Evolutionary conservation across 106 monocot genomes (phyloP).

Genomic region (Dendrobium huoshanense): DNA sequence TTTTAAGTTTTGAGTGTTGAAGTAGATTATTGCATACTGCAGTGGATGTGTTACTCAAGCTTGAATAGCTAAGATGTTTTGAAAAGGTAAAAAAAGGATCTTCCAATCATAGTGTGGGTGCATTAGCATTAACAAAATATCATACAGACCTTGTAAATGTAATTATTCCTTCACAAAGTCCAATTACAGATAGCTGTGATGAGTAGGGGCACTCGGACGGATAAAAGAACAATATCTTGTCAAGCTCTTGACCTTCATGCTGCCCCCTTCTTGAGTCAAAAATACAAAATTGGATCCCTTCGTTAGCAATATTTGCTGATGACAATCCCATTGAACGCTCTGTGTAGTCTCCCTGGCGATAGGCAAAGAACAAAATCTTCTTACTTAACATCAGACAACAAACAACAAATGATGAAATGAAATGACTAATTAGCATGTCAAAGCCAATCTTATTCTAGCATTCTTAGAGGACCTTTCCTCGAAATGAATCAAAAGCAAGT

Average conservation of each 20-base stretch:
- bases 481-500: not conserved
- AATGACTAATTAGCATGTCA: not conserved
- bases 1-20: not conserved
- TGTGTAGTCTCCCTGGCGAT: not conserved
- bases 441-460: not conserved
- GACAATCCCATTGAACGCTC: constrained; percentile 47
- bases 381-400: not conserved
- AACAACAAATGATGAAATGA: not conserved
- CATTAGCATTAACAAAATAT: not conserved
- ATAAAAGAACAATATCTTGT: constrained; percentile 89
- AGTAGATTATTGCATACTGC: not conserved
- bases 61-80: not conserved
- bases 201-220: constrained; percentile 66
- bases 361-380: not conserved
- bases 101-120: not conserved
- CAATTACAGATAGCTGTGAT: constrained; percentile 70
- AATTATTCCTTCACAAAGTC: constrained; percentile 93
- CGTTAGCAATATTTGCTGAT: constrained; percentile 33
- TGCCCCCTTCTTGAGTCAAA: constrained; percentile 94
- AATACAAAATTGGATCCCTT: constrained; percentile 62
- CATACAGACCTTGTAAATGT: constrained; percentile 81
- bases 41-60: not conserved
- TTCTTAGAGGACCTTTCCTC: not conserved
- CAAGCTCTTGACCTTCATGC: constrained; percentile 88
- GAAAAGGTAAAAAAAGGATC: not conserved